Evolutionary conservation across 495 filamentous ascomycete species (phyloP), one percentile per base, ranked within the genome.

Genomic region (Trichoderma erinaceum): DNA sequence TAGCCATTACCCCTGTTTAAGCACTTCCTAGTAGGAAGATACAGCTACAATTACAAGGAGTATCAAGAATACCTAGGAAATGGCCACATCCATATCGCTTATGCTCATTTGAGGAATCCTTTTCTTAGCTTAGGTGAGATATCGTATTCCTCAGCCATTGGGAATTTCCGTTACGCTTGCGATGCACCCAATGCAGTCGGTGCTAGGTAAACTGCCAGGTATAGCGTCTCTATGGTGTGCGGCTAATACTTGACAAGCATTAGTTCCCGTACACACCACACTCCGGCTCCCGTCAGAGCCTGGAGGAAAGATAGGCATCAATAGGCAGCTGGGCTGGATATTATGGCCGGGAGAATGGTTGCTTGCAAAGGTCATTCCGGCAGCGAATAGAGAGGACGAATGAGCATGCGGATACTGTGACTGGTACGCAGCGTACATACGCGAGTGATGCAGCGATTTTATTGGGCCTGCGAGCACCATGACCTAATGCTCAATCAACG

Each of bases 241-340:
- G 65, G 66, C 70, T 23, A 50, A 8, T 61, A 16, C 29, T 58
- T 21, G 43, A 48, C 68, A 65, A 58, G 70, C 52, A 52, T 66
- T 66, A 63, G 43, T 66, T 68, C 68, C 29, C 67, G 65, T 70
- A 68, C 71, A 71, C 71, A 70, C 72, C 66, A 66, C 58, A 70
- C 73, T 46, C 64, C 23, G 64, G 64, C 41, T 41, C 4, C 50
- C n/a, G 50, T 25, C 16, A 25, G 50, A 21, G 50, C n/a, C 25
- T 25, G 13, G 12, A 48, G n/a, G 13, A 16, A 25, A 56, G 50
- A 46, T 46, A 18, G 41, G 41, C 29, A 29, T 29, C 29, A 29
- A 44, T 46, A 18, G 43, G 43, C 29, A 29, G 29, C 12, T 16
- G 43, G 13, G 2, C 43, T 16, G 43, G 43, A 46, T 15, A 46